These are phyloP conservation scores for Cyphellophora attinorum DNA, from an alignment of 2,329 filamentous ascomycete genomes.

Conservation along the genomic window DNA sequence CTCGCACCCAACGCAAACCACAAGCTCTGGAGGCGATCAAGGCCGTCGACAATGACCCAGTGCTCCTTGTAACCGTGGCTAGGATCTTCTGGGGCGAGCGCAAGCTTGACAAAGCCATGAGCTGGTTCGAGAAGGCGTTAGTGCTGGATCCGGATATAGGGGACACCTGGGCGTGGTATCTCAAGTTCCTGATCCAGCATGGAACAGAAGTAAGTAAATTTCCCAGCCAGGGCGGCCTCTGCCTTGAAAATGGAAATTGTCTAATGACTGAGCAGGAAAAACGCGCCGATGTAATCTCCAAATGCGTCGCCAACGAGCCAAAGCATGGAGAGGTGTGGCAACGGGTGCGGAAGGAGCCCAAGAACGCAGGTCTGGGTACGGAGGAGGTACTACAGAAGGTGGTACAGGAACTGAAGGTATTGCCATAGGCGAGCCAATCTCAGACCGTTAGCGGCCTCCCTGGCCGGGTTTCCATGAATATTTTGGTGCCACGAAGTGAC, in stretches of 20 bases:
- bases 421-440: too few species aligned
- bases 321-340: conserved; percentile 92
- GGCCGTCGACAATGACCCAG: conserved; percentile 86
- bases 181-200: conserved; percentile 84
- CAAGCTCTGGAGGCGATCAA: conserved; percentile 90
- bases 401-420: conserved; percentile 47
- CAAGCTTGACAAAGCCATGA: conserved; percentile 84
- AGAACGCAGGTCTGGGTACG: conserved; percentile 61
- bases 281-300: conserved; percentile 69
- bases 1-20: conserved; percentile 84
- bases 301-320: conserved; percentile 75
- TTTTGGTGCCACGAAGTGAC: too few species aligned
- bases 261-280: conserved; percentile 53
- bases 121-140: conserved; percentile 95
- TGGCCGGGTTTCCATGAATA: too few species aligned
- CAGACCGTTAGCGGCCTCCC: too few species aligned
- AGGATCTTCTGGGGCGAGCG: conserved; percentile 95
- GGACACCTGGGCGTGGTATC: conserved; percentile 98
- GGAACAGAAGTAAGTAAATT: conserved; percentile 59
- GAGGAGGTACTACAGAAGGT: conserved; percentile 81
- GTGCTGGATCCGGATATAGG: conserved; percentile 77
- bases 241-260: background rate
- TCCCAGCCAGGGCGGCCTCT: background rate
- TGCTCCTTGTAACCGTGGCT: conserved; percentile 82
- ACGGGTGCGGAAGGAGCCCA: conserved; percentile 71